Evolutionary conservation across 1,139 yeast genomes (phyloP).

Genomic region (Suhomyces choctaworum): DNA sequence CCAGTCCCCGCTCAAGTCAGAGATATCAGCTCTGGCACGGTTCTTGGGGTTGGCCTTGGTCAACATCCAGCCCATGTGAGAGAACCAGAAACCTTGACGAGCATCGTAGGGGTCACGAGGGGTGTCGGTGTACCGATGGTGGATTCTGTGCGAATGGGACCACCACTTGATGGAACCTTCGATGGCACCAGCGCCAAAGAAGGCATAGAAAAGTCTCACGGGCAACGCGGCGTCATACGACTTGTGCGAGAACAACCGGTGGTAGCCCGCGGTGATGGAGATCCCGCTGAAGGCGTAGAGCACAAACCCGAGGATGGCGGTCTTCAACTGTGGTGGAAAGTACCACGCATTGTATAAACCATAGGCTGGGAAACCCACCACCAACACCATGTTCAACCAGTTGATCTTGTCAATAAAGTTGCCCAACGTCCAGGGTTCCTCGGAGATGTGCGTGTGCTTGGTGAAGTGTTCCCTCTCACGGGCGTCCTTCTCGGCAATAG

Average conservation of each 20-base stretch:
- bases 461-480: conserved; percentile 49
- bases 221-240: conserved; percentile 77
- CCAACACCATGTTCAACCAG: conserved; percentile 88
- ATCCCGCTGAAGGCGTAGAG: conserved; percentile 76
- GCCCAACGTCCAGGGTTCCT: conserved; percentile 80
- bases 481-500: conserved; percentile 55
- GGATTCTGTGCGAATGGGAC: conserved; percentile 96
- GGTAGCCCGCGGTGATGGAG: conserved; percentile 96
- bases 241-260: conserved; percentile 86
- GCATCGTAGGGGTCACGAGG: conserved; percentile 97
- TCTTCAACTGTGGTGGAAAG: conserved; percentile 58
- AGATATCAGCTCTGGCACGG: conserved; percentile 94
- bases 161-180: conserved; percentile 99
- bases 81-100: conserved; percentile 90
- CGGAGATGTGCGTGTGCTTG: conserved; percentile 72
- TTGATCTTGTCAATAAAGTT: conserved; percentile 90
- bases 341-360: conserved; percentile 57
- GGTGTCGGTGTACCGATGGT: conserved; percentile 97
- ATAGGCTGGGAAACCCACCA: conserved; percentile 64
- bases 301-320: conserved; percentile 58
- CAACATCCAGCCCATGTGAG: conserved; percentile 98
- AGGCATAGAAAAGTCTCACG: conserved; percentile 68
- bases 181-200: conserved; percentile 92
- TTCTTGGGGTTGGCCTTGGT: conserved; percentile 89
- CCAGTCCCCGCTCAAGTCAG: conserved; percentile 88